Evolutionary conservation across 805 yeast genomes (phyloP).

Genomic region (Suhomyces xylopsoci): DNA sequence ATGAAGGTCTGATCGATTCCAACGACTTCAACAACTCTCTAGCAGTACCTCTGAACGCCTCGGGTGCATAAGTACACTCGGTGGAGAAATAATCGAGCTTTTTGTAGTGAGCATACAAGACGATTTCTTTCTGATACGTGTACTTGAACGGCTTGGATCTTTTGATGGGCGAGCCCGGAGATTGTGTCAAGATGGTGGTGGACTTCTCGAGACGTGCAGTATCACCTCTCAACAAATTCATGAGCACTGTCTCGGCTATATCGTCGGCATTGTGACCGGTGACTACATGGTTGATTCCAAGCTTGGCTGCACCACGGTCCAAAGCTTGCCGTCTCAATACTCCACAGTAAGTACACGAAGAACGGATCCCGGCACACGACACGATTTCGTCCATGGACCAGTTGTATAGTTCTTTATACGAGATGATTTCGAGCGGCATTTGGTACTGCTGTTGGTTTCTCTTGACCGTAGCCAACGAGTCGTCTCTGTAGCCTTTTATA

Average conservation of each 20-base stretch:
- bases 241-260: slow-evolving; percentile 96
- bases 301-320: slow-evolving; percentile 89
- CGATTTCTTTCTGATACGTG: slow-evolving; percentile 95
- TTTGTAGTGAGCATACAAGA: slow-evolving; percentile 93
- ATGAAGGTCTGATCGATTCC: slow-evolving; percentile 86
- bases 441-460: slow-evolving; percentile 83
- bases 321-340: slow-evolving; percentile 94
- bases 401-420: slow-evolving; percentile 83
- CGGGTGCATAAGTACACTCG: slow-evolving; percentile 97
- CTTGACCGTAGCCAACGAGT: slow-evolving; percentile 93
- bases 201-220: slow-evolving; percentile 88
- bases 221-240: slow-evolving; percentile 96
- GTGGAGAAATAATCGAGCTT: slow-evolving; percentile 94
- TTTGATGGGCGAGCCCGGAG: slow-evolving; percentile 83
- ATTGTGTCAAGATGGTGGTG: slow-evolving; percentile 78
- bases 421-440: slow-evolving; percentile 76
- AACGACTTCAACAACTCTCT: slow-evolving; percentile 85
- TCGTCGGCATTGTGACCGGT: slow-evolving; percentile 99
- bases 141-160: slow-evolving; percentile 95
- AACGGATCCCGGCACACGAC: slow-evolving; percentile 86
- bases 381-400: slow-evolving; percentile 99
- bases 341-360: slow-evolving; percentile 97
- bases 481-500: slow-evolving; percentile 94
- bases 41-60: slow-evolving; percentile 97
- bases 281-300: slow-evolving; percentile 85